Evolutionary conservation across 2,329 filamentous ascomycete genomes (phyloP), one percentile per base, ranked within the genome.

Genomic region (Botryotinia calthae): DNA sequence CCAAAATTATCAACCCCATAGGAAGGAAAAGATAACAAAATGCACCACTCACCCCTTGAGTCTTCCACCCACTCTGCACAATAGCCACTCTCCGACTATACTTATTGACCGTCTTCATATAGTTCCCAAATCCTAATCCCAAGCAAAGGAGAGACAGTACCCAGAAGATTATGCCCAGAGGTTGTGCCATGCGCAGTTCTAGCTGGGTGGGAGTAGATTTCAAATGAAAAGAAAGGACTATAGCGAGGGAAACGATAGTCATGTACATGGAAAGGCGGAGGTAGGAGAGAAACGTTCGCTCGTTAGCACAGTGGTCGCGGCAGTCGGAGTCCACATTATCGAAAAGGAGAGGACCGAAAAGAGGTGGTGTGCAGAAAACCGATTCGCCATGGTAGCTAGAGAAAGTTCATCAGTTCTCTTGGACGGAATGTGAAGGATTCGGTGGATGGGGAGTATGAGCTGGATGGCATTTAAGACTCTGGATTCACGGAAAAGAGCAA

Each of bases 21-120:
- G 40, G 28, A 4, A 42, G 54, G 3, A 37, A 46, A 34, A 14
- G 7, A 54, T 20, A 72, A 72, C n/a, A 67, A 73, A 72, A 61
- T 22, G 34, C 18, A 56, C 51, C 72, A 76, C 71, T 73, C 69
- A 97, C 92, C 59, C 91, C 82, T 81, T 98, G 95, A 54, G 96
- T 98, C 82, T 94, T 95, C 92, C 93, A 96, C 1, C 96, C 96
- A 44, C 90, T 92, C 84, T 99, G 96, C 56, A 99, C 96, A 75
- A 98, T 87, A 0, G 96, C 96, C 40, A 87, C 87, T 76, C 90
- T 89, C 56, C 88, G 86, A 77, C 92, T 92, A 81, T 97, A 99
- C 80, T 93, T 91, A 78, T 92, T 92, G 37, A 98, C 84, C 0
- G 89, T 91, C 78, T 90, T 91, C 75, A 97, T 90, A 80, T 99